Conservation (phyloP, 345 rosid genomes). For the Arabidopsis arenosa region DNA sequence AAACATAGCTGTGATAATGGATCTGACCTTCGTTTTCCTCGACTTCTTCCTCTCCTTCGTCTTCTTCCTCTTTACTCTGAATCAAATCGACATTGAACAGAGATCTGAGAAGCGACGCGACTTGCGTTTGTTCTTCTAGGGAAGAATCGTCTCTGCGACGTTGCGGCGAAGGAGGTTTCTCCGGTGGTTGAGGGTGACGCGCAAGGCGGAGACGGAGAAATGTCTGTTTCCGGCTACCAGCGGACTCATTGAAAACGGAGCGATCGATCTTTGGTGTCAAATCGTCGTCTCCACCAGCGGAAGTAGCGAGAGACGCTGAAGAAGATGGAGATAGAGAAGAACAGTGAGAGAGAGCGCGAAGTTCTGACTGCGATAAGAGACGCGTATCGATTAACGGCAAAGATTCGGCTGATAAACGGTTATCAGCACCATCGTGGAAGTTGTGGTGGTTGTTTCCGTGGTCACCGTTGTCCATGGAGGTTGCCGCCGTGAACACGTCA, state of each 20-base stretch:
- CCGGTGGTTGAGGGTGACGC: conserved; percentile 49
- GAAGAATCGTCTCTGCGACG: conserved; percentile 40
- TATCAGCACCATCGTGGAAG: conserved; percentile 14
- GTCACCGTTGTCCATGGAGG: conserved; percentile 43
- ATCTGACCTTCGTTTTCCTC: conserved; percentile 43
- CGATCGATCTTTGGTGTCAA: conserved; percentile 80
- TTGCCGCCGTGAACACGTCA: conserved; percentile 51
- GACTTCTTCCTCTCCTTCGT: conserved; percentile 26
- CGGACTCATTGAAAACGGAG: conserved; percentile 92
- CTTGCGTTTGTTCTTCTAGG: conserved; percentile 55
- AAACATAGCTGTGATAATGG: conserved; percentile 30
- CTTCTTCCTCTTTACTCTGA: conserved; percentile 38
- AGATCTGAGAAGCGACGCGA: conserved; percentile 60
- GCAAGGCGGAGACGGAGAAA: conserved; percentile 86
- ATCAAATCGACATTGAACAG: conserved; percentile 56
- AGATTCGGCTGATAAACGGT: conserved; percentile 46
- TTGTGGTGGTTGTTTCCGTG: conserved; percentile 31
- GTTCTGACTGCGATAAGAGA: conserved; percentile 70
- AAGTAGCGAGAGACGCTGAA: conserved; percentile 46
- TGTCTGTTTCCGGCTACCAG: conserved; percentile 94
- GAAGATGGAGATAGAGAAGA: conserved; percentile 61
- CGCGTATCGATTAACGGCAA: conserved; percentile 70
- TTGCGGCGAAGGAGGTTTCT: conserved; percentile 42
- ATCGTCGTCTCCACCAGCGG: conserved; percentile 50
- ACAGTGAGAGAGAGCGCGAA: conserved; percentile 62